Evolutionary conservation across 1,284 basidiomycete genomes (phyloP).

Genomic region (Irpex sp.): DNA sequence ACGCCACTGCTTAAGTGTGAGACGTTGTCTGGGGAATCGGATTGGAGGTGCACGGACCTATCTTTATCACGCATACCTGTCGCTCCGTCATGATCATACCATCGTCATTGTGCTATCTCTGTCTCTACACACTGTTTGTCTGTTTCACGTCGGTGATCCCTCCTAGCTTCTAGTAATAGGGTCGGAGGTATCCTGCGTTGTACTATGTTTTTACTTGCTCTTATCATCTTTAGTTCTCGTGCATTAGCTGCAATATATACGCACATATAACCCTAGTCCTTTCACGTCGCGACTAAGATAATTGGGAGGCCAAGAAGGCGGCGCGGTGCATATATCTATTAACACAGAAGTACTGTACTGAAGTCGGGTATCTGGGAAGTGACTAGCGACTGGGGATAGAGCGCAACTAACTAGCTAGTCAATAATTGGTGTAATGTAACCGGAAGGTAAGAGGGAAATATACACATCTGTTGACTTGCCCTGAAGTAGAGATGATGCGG

Average conservation of each 20-base stretch:
- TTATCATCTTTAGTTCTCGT: background rate
- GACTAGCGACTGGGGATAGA: too few relatives aligned
- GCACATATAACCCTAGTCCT: background rate
- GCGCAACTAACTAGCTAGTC: too few relatives aligned
- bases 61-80: background rate
- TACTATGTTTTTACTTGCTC: background rate
- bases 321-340: too few relatives aligned
- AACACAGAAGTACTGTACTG: too few relatives aligned
- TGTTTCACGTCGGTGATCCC: background rate
- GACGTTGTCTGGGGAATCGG: background rate
- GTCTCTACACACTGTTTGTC: background rate
- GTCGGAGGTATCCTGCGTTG: background rate
- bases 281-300: too few relatives aligned
- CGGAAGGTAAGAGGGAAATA: too few relatives aligned
- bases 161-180: background rate
- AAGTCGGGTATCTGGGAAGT: too few relatives aligned
- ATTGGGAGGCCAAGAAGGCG: too few relatives aligned
- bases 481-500: too few relatives aligned
- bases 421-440: too few relatives aligned
- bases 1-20: constrained; percentile 32
- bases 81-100: background rate
- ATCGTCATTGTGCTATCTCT: background rate
- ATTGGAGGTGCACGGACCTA: background rate
- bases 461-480: too few relatives aligned
- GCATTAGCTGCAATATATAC: background rate